Conservation (phyloP, 2,329 filamentous ascomycete genomes). For the Clonostachys byssicola region DNA sequence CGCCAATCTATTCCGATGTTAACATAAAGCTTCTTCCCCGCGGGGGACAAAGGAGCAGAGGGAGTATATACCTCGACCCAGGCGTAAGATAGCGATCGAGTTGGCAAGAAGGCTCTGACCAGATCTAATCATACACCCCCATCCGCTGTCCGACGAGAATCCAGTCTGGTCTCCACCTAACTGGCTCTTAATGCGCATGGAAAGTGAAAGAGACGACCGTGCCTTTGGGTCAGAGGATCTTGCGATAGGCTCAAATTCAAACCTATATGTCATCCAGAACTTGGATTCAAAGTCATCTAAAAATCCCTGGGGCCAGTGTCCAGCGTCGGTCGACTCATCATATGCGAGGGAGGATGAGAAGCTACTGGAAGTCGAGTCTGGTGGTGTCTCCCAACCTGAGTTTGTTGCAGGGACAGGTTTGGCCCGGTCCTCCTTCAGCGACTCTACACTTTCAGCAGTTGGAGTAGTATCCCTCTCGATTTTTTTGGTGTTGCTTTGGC, state of each 20-base stretch:
- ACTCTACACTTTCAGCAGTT: not conserved
- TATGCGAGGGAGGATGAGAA: constrained; percentile 47
- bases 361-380: constrained; percentile 44
- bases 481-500: constrained; percentile 5
- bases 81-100: constrained; percentile 63
- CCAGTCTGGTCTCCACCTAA: constrained; percentile 67
- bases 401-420: not conserved
- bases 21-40: no score
- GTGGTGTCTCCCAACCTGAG: constrained; percentile 33
- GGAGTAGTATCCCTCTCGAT: not conserved
- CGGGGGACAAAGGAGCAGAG: not conserved
- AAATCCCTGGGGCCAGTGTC: constrained; percentile 80
- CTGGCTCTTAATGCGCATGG: constrained; percentile 79
- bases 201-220: constrained; percentile 67
- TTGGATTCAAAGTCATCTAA: constrained; percentile 89
- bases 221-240: constrained; percentile 74
- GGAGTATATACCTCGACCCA: constrained; percentile 70
- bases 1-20: constrained; percentile 63
- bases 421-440: not conserved
- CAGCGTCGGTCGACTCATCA: constrained; percentile 35
- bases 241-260: constrained; percentile 77
- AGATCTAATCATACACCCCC: constrained; percentile 98
- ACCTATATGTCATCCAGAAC: constrained; percentile 96
- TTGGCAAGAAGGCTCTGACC: constrained; percentile 93
- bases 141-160: constrained; percentile 91